A percentile compares a stretch with the other conserved stretches of the same genome.
These are phyloP conservation scores for Rhododendron mucronatum DNA, from an alignment of 148 eudicot species.

Conservation along the genomic window DNA sequence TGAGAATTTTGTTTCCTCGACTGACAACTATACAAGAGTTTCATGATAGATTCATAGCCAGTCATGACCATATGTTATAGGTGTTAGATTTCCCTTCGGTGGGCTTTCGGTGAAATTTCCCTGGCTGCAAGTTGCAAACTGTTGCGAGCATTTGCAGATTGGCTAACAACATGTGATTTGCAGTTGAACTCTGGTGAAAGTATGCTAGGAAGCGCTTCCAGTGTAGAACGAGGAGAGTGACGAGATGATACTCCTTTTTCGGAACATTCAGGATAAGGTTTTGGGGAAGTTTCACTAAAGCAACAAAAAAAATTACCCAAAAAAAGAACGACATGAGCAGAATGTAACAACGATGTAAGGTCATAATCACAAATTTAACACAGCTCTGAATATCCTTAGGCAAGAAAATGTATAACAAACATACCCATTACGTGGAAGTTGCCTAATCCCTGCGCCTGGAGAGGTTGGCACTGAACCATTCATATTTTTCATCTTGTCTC, in stretches of 20 bases:
- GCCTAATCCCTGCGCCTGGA: slow-evolving; percentile 21
- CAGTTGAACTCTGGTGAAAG: slow-evolving; percentile 20
- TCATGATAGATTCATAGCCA: neutral
- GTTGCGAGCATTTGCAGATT: slow-evolving; percentile 9
- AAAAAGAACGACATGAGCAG: slow-evolving; percentile 6
- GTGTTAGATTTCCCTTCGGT: slow-evolving; percentile 19
- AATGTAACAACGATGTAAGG: neutral
- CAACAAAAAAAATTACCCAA: neutral
- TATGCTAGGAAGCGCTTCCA: slow-evolving; percentile 35
- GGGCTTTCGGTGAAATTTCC: slow-evolving; percentile 3
- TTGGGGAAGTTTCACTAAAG: slow-evolving; percentile 33
- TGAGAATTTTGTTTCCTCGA: neutral
- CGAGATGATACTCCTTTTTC: slow-evolving; percentile 18
- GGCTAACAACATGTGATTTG: slow-evolving; percentile 13
- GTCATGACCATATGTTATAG: neutral
- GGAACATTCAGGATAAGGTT: slow-evolving; percentile 29
- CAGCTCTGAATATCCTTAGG: neutral
- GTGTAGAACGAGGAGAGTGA: slow-evolving; percentile 43
- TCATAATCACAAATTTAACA: neutral
- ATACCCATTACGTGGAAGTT: slow-evolving; percentile 32
- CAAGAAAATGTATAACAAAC: slow-evolving; percentile 5
- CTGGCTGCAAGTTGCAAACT: slow-evolving; percentile 16
- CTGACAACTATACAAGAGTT: slow-evolving; percentile 6
- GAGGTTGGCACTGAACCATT: slow-evolving; percentile 28
- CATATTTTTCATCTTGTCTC: slow-evolving; percentile 22